These are phyloP conservation scores for Trichoderma endophyticum DNA, from an alignment of 2,329 filamentous ascomycete genomes.

Conservation along the genomic window DNA sequence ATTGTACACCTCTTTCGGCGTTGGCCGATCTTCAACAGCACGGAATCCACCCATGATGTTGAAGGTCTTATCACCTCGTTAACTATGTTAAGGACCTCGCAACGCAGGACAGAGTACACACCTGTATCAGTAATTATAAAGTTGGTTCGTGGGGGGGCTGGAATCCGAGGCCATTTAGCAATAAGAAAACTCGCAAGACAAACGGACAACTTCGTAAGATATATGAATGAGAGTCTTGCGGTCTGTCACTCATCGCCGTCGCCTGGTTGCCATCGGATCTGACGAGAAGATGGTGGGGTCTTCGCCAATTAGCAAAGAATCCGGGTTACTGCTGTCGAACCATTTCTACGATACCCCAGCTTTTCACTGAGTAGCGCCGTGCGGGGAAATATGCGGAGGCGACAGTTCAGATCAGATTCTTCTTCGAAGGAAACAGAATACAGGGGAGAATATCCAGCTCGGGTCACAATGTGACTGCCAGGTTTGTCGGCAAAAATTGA, in stretches of 20 bases:
- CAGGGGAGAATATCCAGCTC: neutral
- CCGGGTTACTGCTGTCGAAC: neutral
- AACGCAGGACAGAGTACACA: neutral
- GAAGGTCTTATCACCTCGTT: neutral
- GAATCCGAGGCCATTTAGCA: neutral
- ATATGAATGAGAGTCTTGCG: neutral
- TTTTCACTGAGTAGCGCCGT: neutral
- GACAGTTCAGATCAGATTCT: neutral
- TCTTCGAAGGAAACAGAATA: neutral
- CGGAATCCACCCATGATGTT: conserved; percentile 38
- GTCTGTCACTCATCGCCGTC: neutral
- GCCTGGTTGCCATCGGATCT: conserved; percentile 10
- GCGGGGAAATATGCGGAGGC: conserved; percentile 10
- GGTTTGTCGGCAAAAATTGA: neutral
- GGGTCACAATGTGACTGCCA: neutral
- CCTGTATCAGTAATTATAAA: neutral
- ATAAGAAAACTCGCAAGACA: neutral
- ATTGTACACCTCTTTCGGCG: conserved; percentile 54
- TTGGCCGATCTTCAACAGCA: conserved; percentile 53
- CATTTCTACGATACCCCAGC: conserved; percentile 5
- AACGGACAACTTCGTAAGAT: neutral
- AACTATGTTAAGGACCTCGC: neutral
- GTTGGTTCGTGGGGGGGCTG: too few species aligned
- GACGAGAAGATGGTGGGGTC: conserved; percentile 7
- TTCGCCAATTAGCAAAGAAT: conserved; percentile 6